Conservation (phyloP, 1,284 basidiomycete genomes). For the Amylostereum areolatum region DNA sequence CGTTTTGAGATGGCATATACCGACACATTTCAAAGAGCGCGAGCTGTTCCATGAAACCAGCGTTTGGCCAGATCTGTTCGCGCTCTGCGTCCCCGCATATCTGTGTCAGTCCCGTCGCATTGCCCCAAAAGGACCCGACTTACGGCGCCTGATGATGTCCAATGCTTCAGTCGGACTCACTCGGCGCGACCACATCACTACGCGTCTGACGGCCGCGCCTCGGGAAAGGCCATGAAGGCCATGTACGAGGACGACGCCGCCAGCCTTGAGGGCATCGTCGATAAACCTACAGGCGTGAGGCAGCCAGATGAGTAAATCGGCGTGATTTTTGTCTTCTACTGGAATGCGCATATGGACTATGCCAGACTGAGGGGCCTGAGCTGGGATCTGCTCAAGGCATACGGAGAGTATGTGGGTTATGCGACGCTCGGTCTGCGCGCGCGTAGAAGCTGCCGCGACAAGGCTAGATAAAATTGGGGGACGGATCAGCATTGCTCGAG, state of each 20-base stretch:
- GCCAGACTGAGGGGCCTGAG: conserved; percentile 68
- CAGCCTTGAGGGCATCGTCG: conserved; percentile 57
- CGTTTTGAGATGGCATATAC: conserved; percentile 54
- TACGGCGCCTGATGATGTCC: conserved; percentile 56
- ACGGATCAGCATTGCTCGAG: conserved; percentile 10
- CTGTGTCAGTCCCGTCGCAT: neutral
- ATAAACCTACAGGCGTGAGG: conserved; percentile 79
- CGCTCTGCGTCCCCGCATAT: conserved; percentile 26
- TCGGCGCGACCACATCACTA: conserved; percentile 70
- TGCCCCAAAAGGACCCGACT: conserved; percentile 9
- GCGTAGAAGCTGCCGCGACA: conserved; percentile 64
- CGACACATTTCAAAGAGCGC: conserved; percentile 70
- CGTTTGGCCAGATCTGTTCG: conserved; percentile 73
- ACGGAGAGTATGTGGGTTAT: conserved; percentile 76
- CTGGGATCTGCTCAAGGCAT: conserved; percentile 66
- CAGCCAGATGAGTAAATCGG: conserved; percentile 74
- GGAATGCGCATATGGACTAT: conserved; percentile 64
- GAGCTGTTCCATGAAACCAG: conserved; percentile 74
- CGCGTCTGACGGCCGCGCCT: conserved; percentile 41
- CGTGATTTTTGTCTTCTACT: conserved; percentile 79
- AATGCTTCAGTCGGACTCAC: conserved; percentile 56
- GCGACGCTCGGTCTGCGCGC: conserved; percentile 65
- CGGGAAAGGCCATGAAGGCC: conserved; percentile 80
- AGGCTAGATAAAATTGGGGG: conserved; percentile 39
- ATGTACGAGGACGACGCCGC: conserved; percentile 79